Conservation (phyloP, 805 yeast genomes). For the Cyberlindnera suaveolens region DNA sequence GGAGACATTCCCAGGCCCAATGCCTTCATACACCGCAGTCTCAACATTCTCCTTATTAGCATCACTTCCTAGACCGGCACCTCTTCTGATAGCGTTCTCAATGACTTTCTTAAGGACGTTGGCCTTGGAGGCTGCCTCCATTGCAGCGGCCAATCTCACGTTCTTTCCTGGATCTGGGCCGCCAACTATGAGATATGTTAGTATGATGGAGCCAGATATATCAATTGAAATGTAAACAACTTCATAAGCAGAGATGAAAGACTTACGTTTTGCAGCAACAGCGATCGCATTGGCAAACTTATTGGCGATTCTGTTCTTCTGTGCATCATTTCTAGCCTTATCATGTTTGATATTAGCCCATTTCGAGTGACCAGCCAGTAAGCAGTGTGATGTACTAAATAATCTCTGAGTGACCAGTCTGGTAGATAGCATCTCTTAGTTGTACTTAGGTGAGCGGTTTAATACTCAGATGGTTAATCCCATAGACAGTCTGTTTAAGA, state of each 20-base stretch:
- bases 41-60: constrained; percentile 41
- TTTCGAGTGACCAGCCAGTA: constrained; percentile 71
- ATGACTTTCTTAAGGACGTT: constrained; percentile 80
- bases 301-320: constrained; percentile 60
- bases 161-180: constrained; percentile 61
- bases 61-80: constrained; percentile 56
- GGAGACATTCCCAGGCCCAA: constrained; percentile 91
- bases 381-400: constrained; percentile 1
- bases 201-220: not conserved
- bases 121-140: constrained; percentile 71
- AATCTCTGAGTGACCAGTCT: not conserved
- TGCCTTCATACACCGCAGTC: constrained; percentile 71
- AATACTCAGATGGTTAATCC: no score
- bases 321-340: constrained; percentile 88
- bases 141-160: constrained; percentile 56
- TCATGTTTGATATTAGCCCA: constrained; percentile 95
- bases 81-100: constrained; percentile 83
- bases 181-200: constrained; percentile 33
- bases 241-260: no score
- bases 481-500: no score
- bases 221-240: no score
- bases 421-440: no score
- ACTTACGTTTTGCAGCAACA: constrained; percentile 53
- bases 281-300: constrained; percentile 69
- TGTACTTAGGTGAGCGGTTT: no score